A percentile compares a stretch with the other conserved stretches of the same genome.
phyloP scores from a whole-genome alignment of 495 filamentous ascomycete genomes.

The Terfezia claveryi region DNA sequence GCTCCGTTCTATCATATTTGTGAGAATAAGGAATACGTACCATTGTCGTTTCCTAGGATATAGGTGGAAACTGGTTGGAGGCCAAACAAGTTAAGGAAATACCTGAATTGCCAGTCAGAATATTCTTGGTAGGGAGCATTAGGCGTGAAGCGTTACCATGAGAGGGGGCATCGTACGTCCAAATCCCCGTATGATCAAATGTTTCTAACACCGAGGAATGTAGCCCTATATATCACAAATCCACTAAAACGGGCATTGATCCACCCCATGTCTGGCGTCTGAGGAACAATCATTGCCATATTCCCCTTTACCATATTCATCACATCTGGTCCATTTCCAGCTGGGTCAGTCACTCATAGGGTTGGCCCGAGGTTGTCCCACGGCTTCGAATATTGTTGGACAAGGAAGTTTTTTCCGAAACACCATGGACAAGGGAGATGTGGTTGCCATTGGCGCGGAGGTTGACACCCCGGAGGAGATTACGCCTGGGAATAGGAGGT shows the following conservation, averaged over 20 bases:
- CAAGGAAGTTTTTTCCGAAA: slow-evolving; percentile 54
- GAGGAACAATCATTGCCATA: slow-evolving; percentile 99
- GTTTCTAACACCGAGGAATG: not conserved
- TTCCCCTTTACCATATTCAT: slow-evolving; percentile 93
- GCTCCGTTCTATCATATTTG: not conserved
- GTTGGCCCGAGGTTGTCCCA: slow-evolving; percentile 73
- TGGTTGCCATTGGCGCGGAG: slow-evolving; percentile 57
- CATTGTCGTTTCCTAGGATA: slow-evolving; percentile 82
- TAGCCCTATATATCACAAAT: slow-evolving; percentile 71
- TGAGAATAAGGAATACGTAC: slow-evolving; percentile 28
- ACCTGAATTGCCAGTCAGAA: slow-evolving; percentile 19
- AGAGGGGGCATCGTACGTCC: slow-evolving; percentile 84
- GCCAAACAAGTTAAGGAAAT: slow-evolving; percentile 91
- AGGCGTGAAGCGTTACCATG: slow-evolving; percentile 31
- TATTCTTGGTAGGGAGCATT: slow-evolving; percentile 1
- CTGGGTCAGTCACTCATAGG: slow-evolving; percentile 95
- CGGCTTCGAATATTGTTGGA: slow-evolving; percentile 53
- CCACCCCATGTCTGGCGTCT: slow-evolving; percentile 98
- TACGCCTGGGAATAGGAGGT: slow-evolving; percentile 24
- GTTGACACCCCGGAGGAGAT: slow-evolving; percentile 64
- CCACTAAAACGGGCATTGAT: slow-evolving; percentile 98
- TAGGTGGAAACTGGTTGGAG: slow-evolving; percentile 96
- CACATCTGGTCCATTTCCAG: slow-evolving; percentile 99
- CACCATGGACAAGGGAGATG: slow-evolving; percentile 52
- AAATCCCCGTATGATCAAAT: slow-evolving; percentile 61